Evolutionary conservation across 2,329 filamentous ascomycete genomes (phyloP), one percentile per base, ranked within the genome.

Genomic region (Albifimbria verrucaria): DNA sequence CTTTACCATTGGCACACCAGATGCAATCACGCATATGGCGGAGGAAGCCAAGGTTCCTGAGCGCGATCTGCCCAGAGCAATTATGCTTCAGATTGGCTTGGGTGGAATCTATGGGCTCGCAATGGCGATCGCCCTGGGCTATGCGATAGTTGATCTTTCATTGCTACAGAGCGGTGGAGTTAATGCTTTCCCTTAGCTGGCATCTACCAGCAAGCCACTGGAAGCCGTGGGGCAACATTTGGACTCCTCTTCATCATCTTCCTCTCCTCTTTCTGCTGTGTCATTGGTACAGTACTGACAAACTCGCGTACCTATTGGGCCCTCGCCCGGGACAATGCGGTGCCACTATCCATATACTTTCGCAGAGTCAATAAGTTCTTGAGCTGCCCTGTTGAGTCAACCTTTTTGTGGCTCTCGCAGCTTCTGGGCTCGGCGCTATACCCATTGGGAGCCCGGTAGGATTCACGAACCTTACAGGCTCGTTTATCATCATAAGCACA

Each of bases 401-500:
- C 59, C 45, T 64, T 0, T 63, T 64, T 5, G 62, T 64, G 4
- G 60, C 59, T 1, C 52, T 63, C 4, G 36, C 64, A 11, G 59
- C 62, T 0, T 61, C 60, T 0, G 62, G 56, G 1, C 57, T 64
- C 4, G 62, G 62, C 1, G 62, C 60, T 1, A 64, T 64, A 7
- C 62, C 62, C 0, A 48, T 64, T 0, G 62, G 60, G 18, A 64
- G 60, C 12, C 45, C 62, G 1, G 62, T 62, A 1, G 62, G 62
- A 0, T 64, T 64, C 42, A 64, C 53, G 5, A 64, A 64, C 2
- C 43, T 64, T 9, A 64, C 62, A 0, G 62, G 62, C 4, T 64
- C 62, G 0, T 64, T 64, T 21, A 64, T 64, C n/a, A 64, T 63
- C 12, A 59, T 64, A 23, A 63, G 57, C 1, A 59, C 62, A 2